Percentiles rank a stretch among this genome's conserved stretches.
These are phyloP conservation scores for Lactarius sanguifluus DNA, from an alignment of 768 basidiomycete species.

Conservation along the genomic window DNA sequence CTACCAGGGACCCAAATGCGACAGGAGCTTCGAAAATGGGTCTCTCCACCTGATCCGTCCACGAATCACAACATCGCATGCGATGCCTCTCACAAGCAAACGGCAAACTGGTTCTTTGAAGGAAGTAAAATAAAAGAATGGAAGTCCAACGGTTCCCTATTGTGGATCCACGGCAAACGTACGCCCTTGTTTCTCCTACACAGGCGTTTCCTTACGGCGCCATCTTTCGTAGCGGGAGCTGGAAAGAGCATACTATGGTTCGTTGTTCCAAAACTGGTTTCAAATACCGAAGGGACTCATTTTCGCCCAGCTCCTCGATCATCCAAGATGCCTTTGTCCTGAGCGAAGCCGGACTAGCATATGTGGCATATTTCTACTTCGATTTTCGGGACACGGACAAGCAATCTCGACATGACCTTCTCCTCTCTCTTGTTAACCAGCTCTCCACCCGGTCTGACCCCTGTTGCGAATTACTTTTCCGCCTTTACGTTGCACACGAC, in stretches of 20 bases:
- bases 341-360: neutral
- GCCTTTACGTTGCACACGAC: neutral
- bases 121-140: no score
- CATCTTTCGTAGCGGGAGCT: no score
- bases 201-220: no score
- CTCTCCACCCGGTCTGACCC: neutral
- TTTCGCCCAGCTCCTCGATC: neutral
- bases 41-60: conserved; percentile 1
- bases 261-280: no score
- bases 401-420: neutral
- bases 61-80: conserved; percentile 1
- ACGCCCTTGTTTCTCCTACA: no score
- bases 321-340: neutral
- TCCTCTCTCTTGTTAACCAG: neutral
- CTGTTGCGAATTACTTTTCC: neutral
- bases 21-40: neutral
- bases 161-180: no score
- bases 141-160: no score
- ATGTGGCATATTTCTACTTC: neutral
- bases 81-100: neutral
- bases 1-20: neutral
- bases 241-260: no score
- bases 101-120: neutral
- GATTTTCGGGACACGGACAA: neutral
- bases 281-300: no score